Conservation (phyloP, 352 stramenopile genomes). For the Pythium phragmitis region DNA sequence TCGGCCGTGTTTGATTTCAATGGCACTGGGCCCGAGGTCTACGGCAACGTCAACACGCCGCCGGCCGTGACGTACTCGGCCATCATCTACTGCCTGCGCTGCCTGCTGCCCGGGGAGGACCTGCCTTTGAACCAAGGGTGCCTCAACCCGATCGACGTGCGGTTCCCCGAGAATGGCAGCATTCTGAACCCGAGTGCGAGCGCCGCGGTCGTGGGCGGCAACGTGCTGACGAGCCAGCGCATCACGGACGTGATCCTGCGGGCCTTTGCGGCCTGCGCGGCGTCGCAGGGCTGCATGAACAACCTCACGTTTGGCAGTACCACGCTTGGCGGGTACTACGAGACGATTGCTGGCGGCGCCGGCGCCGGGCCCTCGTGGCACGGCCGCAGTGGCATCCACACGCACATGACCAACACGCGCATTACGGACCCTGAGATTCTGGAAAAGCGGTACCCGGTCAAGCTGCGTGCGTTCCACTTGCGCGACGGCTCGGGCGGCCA, state of each 20-base stretch:
- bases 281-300: constrained; percentile 99
- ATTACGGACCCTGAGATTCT: constrained; percentile 99
- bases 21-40: constrained; percentile 96
- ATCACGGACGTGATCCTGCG: constrained; percentile 98
- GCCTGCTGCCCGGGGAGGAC: constrained; percentile 91
- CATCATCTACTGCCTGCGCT: constrained; percentile 99
- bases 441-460: constrained; percentile 94
- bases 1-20: constrained; percentile 97
- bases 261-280: constrained; percentile 95
- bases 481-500: constrained; percentile 88
- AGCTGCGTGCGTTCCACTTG: constrained; percentile 86
- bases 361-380: constrained; percentile 96
- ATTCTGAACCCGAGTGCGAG: constrained; percentile 95
- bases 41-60: constrained; percentile 98
- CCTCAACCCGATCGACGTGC: constrained; percentile 95
- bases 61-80: constrained; percentile 98
- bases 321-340: constrained; percentile 96
- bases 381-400: constrained; percentile 96
- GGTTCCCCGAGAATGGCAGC: constrained; percentile 90
- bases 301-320: constrained; percentile 99
- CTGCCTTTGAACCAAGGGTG: constrained; percentile 98
- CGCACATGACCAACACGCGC: constrained; percentile 99
- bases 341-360: constrained; percentile 98
- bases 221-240: constrained; percentile 97
- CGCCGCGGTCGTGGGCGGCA: constrained; percentile 97